These are phyloP conservation scores for Herpetospermum pedunculosum DNA, from an alignment of 306 rosid genomes.

Conservation along the genomic window DNA sequence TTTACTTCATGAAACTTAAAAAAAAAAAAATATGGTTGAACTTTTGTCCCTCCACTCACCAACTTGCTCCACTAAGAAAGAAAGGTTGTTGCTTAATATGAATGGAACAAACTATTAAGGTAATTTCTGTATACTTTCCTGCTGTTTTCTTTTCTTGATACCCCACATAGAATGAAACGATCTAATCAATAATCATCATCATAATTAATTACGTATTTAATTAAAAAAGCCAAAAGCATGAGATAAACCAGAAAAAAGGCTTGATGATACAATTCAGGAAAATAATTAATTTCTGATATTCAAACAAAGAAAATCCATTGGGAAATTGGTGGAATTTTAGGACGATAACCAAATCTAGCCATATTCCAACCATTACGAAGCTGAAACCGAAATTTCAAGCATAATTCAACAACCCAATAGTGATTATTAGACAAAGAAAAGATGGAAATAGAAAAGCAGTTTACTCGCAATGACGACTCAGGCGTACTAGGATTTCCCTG, in stretches of 20 bases:
- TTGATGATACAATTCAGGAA: neutral
- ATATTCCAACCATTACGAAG: neutral
- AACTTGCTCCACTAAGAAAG: neutral
- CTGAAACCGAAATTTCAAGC: neutral
- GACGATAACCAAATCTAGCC: neutral
- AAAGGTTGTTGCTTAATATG: neutral
- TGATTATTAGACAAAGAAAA: too few species aligned
- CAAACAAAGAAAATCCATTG: neutral
- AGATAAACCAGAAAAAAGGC: neutral
- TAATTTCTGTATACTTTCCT: neutral
- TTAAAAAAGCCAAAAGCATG: neutral
- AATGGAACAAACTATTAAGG: neutral
- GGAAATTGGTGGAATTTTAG: neutral
- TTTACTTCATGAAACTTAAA: too few species aligned
- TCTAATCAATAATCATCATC: neutral
- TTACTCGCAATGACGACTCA: slow-evolving; percentile 24
- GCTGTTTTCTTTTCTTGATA: neutral
- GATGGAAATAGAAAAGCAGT: neutral
- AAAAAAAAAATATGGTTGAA: too few species aligned
- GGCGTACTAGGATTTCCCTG: slow-evolving; percentile 53
- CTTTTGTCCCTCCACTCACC: neutral
- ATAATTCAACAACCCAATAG: too few species aligned
- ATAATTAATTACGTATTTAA: neutral
- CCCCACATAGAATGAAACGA: neutral
- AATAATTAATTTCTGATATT: neutral